phyloP scores from a whole-genome alignment of 331 rosid genomes.

The Saraca asoca region DNA sequence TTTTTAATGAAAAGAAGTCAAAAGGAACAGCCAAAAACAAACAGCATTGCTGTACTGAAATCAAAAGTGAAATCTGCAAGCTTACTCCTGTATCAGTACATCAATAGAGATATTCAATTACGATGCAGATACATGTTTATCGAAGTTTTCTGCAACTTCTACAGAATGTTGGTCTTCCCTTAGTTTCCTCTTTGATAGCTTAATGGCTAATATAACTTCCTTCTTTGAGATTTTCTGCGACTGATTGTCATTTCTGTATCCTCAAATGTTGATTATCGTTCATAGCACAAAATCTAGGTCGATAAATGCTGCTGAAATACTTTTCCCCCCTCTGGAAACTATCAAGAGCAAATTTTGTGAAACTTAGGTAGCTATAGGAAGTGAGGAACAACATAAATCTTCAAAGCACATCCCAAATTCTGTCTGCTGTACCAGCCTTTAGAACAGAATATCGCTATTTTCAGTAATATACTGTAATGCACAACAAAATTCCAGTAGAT shows the following conservation, averaged over 20 bases:
- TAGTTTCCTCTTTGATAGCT: too few species aligned
- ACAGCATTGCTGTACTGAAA: too few species aligned
- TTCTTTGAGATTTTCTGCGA: background rate
- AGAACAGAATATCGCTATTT: background rate
- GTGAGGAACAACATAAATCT: constrained; percentile 16
- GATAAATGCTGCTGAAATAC: background rate
- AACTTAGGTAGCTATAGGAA: background rate
- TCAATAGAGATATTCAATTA: constrained; percentile 20
- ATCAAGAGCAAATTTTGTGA: background rate
- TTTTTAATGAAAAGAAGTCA: too few species aligned
- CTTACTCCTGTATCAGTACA: background rate
- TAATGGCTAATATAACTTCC: constrained; percentile 11
- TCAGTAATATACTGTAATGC: background rate
- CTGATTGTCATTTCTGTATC: background rate
- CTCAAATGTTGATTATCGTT: background rate
- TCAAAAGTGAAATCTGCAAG: too few species aligned
- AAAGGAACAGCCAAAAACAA: too few species aligned
- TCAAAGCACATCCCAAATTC: background rate
- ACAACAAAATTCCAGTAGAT: background rate
- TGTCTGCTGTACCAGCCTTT: background rate
- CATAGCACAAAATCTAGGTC: background rate
- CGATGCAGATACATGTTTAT: background rate
- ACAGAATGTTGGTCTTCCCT: constrained; percentile 5
- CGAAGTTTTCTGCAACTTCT: background rate
- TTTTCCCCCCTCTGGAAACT: too few species aligned